Base-by-base conservation (phyloP, 192 early-diverging fungal species). In the Entomortierella lignicola region DNA sequence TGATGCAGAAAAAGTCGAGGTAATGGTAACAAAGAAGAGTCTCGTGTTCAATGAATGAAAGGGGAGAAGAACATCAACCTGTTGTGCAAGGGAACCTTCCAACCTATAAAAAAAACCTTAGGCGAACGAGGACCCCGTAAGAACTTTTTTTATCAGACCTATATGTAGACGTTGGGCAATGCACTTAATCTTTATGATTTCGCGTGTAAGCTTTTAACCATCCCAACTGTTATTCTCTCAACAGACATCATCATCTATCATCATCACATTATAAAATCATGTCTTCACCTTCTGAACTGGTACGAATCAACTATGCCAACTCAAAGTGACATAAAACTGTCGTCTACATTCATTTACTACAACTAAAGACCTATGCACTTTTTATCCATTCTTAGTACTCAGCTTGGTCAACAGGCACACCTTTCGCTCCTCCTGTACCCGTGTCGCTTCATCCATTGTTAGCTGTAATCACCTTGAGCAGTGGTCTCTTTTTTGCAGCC, bases 401-500 rank as follows among this genome's bases (percentile, higher is more conserved):
- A 31, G 75, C 66, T 50, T 79, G 75, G 75, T 53, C 66, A 34
- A 27, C 67, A 60, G 75, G 67, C n/a, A 70, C 67, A 7, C 62
- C 75, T 8, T 79, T 79, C 23, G 32, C 55, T 4, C 61, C 75
- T 8, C 75, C 75, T 20, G 32, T 79, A 48, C 56, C 75, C 39
- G 55, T 60, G 17, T 62, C 75, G 12, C 4, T 58, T 20, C 67
- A 79, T n/a, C 67, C 67, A 34, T 8, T 66, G 15, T 43, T 79
- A 6, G 75, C 75, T 30, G 26, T 52, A 2, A 18, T 53, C 6
- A 61, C 67, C 5, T 21, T 79, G 63, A 48, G 67, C 11, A 34
- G 41, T n/a, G 75, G 75, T 52, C 63, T 79, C 42, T 79, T 70
- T 32, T 70, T 79, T 50, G 75, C 67, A 29, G 68, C 75, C 55